These are phyloP conservation scores for Colletotrichum spaethianum DNA, from an alignment of 2,329 filamentous ascomycete genomes.

Conservation along the genomic window DNA sequence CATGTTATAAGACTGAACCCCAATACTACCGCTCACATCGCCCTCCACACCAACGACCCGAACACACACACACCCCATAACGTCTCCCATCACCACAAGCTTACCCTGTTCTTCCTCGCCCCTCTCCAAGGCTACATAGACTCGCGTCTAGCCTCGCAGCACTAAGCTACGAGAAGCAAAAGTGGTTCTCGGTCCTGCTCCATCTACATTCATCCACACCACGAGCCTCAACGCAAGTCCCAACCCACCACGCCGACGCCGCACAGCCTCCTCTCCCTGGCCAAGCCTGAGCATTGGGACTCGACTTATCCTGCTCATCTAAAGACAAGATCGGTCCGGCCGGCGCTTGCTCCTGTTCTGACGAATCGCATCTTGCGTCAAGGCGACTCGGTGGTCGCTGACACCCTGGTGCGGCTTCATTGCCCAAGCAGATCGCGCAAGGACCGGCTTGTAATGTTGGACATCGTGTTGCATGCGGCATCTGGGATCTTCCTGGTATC, in stretches of 20 bases:
- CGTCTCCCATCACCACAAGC: conserved; percentile 35
- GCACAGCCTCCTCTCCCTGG: conserved; percentile 1
- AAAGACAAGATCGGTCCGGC: conserved; percentile 35
- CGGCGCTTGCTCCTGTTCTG: conserved; percentile 28
- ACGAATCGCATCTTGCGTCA: conserved; percentile 42
- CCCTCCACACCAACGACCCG: conserved; percentile 36
- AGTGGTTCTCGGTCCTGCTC: conserved; percentile 27
- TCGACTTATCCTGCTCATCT: conserved; percentile 21
- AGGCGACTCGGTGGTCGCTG: conserved; percentile 44
- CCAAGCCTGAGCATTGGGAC: not conserved
- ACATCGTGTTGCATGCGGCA: conserved; percentile 52
- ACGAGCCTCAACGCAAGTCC: conserved; percentile 38
- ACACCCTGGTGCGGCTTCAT: conserved; percentile 59
- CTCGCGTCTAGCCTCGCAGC: conserved; percentile 35
- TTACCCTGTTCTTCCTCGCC: conserved; percentile 30
- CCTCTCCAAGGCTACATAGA: conserved; percentile 35
- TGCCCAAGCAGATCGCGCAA: conserved; percentile 56
- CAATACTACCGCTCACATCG: conserved; percentile 32
- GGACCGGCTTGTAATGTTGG: conserved; percentile 58
- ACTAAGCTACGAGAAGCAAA: conserved; percentile 34
- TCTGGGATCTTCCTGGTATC: conserved; percentile 59
- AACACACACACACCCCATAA: conserved; percentile 32
- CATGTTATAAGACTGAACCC: conserved; percentile 40
- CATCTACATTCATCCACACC: conserved; percentile 25
- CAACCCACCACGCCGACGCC: conserved; percentile 2